Conservation (phyloP, 768 basidiomycete species). For the Mycena pura region DNA sequence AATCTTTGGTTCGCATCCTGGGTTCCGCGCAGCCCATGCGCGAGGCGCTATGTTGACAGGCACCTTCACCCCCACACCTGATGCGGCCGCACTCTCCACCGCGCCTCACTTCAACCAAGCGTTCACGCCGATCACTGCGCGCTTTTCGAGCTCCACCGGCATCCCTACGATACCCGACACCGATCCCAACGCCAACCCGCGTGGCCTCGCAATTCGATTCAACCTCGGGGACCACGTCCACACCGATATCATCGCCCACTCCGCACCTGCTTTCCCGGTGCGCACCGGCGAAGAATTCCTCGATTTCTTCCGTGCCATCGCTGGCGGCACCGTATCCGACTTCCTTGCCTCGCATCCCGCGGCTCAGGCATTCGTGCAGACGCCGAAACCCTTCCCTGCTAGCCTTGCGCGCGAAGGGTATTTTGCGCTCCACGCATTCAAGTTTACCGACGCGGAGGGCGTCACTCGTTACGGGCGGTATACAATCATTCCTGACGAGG, state of each 20-base stretch:
- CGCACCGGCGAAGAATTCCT: slow-evolving; percentile 29
- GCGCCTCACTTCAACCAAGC: slow-evolving; percentile 26
- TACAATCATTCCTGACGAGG: slow-evolving; percentile 25
- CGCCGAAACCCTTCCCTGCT: slow-evolving; percentile 24
- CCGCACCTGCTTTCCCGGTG: slow-evolving; percentile 24
- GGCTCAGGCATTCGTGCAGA: slow-evolving; percentile 26
- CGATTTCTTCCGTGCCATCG: slow-evolving; percentile 27
- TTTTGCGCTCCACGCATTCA: slow-evolving; percentile 27
- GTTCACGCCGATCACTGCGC: slow-evolving; percentile 25
- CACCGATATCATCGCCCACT: slow-evolving; percentile 29
- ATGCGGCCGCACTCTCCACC: slow-evolving; percentile 22
- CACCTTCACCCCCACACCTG: slow-evolving; percentile 18
- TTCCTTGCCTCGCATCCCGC: slow-evolving; percentile 27
- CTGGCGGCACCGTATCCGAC: slow-evolving; percentile 19
- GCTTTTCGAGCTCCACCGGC: slow-evolving; percentile 30
- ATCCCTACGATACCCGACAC: slow-evolving; percentile 27
- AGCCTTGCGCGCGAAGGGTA: slow-evolving; percentile 27
- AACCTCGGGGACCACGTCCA: slow-evolving; percentile 25
- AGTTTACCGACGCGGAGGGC: slow-evolving; percentile 27
- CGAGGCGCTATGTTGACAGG: slow-evolving; percentile 26
- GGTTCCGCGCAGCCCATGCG: slow-evolving; percentile 27
- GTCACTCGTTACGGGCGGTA: slow-evolving; percentile 25
- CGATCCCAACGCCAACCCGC: slow-evolving; percentile 28
- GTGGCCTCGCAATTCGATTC: slow-evolving; percentile 28
- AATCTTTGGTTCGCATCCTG: slow-evolving; percentile 27